Evolutionary conservation across 2,329 filamentous ascomycete species (phyloP).

Genomic region (Rhexocercosporidium sp.): DNA sequence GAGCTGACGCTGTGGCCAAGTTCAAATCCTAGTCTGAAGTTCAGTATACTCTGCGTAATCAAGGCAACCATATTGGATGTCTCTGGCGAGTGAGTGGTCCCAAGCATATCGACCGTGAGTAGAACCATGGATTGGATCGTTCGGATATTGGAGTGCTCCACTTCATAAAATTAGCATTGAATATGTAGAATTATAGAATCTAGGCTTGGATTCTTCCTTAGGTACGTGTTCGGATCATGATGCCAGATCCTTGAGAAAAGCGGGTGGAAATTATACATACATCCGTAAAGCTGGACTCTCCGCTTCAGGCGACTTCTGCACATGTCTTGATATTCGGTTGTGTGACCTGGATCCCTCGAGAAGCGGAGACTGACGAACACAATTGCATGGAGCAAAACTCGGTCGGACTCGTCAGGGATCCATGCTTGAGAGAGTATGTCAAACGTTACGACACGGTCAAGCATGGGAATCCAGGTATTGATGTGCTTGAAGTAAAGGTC

Average conservation of each 20-base stretch:
- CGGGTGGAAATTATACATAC: too few species aligned
- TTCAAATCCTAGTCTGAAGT: conserved; percentile 12
- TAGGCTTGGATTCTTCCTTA: too few species aligned
- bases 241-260: too few species aligned
- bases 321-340: background rate
- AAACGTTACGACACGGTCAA: conserved; percentile 12
- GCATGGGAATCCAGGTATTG: conserved; percentile 15
- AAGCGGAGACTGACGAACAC: conserved; percentile 14
- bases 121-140: conserved; percentile 6
- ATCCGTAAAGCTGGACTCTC: conserved; percentile 4
- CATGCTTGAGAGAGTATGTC: conserved; percentile 4
- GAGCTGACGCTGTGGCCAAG: background rate
- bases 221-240: too few species aligned
- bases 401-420: conserved; percentile 7
- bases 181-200: too few species aligned
- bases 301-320: background rate
- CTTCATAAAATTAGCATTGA: too few species aligned
- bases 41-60: conserved; percentile 16
- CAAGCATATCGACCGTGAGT: conserved; percentile 12
- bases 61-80: conserved; percentile 13
- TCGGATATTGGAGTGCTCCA: conserved; percentile 6
- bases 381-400: conserved; percentile 9
- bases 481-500: conserved; percentile 18
- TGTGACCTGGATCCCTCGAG: conserved; percentile 8
- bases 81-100: background rate